These are phyloP conservation scores for Populus tomentosa DNA, from an alignment of 441 rosid species.

Conservation along the genomic window DNA sequence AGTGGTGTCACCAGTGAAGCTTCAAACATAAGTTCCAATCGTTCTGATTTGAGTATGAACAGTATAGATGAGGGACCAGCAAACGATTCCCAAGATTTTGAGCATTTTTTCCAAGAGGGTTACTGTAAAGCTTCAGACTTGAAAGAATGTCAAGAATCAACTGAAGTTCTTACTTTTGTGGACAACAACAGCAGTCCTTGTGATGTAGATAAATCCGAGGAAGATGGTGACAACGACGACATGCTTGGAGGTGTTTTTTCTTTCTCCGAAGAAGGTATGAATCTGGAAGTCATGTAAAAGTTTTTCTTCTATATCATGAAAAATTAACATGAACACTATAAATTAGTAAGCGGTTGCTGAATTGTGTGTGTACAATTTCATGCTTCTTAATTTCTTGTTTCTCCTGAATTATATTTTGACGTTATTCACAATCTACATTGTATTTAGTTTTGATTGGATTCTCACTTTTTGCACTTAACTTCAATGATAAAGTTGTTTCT, in stretches of 20 bases:
- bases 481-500: neutral
- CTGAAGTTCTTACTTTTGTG: constrained; percentile 36
- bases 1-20: constrained; percentile 37
- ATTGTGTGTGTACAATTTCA: neutral
- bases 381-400: neutral
- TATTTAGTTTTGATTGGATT: neutral
- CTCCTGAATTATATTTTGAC: neutral
- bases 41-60: constrained; percentile 54
- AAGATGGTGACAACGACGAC: constrained; percentile 61
- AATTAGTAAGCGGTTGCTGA: neutral
- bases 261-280: constrained; percentile 86
- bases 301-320: neutral
- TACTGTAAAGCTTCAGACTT: constrained; percentile 38
- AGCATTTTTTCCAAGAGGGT: constrained; percentile 64
- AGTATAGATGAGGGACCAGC: constrained; percentile 40
- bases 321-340: neutral
- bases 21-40: constrained; percentile 49
- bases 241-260: constrained; percentile 88
- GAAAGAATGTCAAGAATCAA: constrained; percentile 26
- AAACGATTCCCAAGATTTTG: constrained; percentile 47
- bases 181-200: constrained; percentile 44
- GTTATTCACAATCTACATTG: neutral
- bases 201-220: constrained; percentile 59
- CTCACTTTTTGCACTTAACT: neutral
- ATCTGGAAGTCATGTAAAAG: neutral